phyloP scores from a whole-genome alignment of 2,329 filamentous ascomycete species.

The Pseudogymnoascus sp. region DNA sequence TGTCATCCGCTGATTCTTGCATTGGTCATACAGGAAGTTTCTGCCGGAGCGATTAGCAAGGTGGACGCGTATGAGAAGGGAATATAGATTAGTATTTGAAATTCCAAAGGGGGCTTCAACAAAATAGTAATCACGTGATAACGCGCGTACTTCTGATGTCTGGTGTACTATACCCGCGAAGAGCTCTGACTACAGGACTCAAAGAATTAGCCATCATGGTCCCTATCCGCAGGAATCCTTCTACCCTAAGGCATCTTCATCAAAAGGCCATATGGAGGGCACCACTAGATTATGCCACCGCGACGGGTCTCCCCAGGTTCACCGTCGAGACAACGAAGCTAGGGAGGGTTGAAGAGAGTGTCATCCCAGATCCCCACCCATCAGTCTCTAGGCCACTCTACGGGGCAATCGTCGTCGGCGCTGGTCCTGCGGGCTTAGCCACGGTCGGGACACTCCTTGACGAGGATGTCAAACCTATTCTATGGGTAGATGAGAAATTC shows the following conservation, averaged over 20 bases:
- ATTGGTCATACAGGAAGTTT: too few relatives aligned
- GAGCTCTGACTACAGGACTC: background rate
- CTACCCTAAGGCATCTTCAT: background rate
- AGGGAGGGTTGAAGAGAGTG: background rate
- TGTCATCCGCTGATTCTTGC: slow-evolving; percentile 1
- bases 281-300: background rate
- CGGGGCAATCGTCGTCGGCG: slow-evolving; percentile 51
- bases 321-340: background rate
- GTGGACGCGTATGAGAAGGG: background rate
- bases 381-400: slow-evolving; percentile 25
- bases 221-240: background rate
- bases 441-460: slow-evolving; percentile 55
- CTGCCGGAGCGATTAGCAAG: background rate
- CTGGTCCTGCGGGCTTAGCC: slow-evolving; percentile 51
- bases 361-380: background rate
- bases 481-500: slow-evolving; percentile 54
- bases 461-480: slow-evolving; percentile 40
- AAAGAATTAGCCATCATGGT: background rate
- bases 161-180: background rate
- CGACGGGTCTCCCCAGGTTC: background rate
- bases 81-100: background rate
- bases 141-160: background rate
- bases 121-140: background rate
- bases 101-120: background rate
- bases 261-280: background rate